Conservation (phyloP, 2,329 filamentous ascomycete genomes). For the Septoria linicola region DNA sequence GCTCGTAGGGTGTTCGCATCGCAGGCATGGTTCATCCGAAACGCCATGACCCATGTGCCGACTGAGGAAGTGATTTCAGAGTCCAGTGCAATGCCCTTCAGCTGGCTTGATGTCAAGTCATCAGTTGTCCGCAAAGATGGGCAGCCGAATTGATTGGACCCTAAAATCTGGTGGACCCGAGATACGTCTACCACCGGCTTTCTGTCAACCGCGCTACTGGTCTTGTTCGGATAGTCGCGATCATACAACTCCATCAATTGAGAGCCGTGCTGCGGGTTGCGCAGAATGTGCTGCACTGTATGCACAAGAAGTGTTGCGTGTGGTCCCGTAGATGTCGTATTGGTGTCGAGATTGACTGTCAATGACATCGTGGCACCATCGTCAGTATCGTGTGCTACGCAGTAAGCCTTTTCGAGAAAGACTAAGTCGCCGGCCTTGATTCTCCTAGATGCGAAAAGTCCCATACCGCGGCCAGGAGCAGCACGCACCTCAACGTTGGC, state of each 20-base stretch:
- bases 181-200: conserved; percentile 23
- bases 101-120: neutral
- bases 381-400: conserved; percentile 6
- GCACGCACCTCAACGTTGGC: conserved; percentile 14
- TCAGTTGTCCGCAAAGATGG: neutral
- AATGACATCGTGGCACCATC: neutral
- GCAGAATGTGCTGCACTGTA: conserved; percentile 21
- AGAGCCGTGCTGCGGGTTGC: conserved; percentile 15
- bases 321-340: conserved; percentile 11
- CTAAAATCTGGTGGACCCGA: conserved; percentile 17
- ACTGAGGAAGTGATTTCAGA: neutral
- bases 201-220: conserved; percentile 7
- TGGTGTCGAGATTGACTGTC: conserved; percentile 18
- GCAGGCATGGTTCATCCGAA: conserved; percentile 56
- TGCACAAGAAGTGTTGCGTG: conserved; percentile 15
- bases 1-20: conserved; percentile 46
- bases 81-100: neutral
- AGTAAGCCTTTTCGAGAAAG: conserved; percentile 38
- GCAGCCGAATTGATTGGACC: conserved; percentile 23
- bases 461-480: conserved; percentile 40
- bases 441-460: conserved; percentile 43
- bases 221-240: conserved; percentile 17
- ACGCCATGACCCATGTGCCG: conserved; percentile 52
- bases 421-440: conserved; percentile 44
- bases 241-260: conserved; percentile 22